These are phyloP conservation scores for Syncephalis plumigaleata DNA, from an alignment of 371 early-diverging fungal species.

Conservation along the genomic window DNA sequence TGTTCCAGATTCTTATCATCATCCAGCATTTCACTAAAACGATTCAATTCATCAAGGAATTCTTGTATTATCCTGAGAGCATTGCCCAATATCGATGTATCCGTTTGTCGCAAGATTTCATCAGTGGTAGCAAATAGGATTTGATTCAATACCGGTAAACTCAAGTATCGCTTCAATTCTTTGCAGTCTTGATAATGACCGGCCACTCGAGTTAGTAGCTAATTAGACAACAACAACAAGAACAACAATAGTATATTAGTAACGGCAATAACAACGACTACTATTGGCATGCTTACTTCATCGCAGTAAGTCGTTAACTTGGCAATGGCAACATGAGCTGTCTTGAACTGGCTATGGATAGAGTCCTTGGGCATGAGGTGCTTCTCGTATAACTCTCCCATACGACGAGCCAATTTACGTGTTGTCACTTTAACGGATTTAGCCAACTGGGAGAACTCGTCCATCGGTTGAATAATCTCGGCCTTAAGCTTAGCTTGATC, in stretches of 20 bases:
- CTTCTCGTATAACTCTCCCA: slow-evolving; percentile 39
- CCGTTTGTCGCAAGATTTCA: not conserved
- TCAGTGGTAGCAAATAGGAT: not conserved
- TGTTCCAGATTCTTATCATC: not conserved
- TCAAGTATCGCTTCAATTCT: too few relatives aligned
- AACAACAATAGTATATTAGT: not conserved
- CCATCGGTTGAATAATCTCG: slow-evolving; percentile 33
- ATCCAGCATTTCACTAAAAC: not conserved
- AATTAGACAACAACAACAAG: too few relatives aligned
- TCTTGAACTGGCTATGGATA: slow-evolving; percentile 27
- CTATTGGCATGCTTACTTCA: slow-evolving; percentile 11
- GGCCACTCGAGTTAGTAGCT: too few relatives aligned
- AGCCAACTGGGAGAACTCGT: slow-evolving; percentile 28
- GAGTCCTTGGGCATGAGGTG: slow-evolving; percentile 28
- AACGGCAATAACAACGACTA: too few relatives aligned
- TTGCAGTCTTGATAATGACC: too few relatives aligned
- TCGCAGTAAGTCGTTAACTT: slow-evolving; percentile 26
- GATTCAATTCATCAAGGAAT: not conserved
- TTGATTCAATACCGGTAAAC: not conserved
- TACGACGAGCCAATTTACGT: slow-evolving; percentile 41
- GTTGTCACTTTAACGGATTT: slow-evolving; percentile 41
- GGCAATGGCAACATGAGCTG: slow-evolving; percentile 22
- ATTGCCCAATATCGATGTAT: not conserved
- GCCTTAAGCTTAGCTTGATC: slow-evolving; percentile 29
- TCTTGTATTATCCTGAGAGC: not conserved